Evolutionary conservation across 495 filamentous ascomycete species (phyloP), one percentile per base, ranked within the genome.

Genomic region (Tuber magnatum): DNA sequence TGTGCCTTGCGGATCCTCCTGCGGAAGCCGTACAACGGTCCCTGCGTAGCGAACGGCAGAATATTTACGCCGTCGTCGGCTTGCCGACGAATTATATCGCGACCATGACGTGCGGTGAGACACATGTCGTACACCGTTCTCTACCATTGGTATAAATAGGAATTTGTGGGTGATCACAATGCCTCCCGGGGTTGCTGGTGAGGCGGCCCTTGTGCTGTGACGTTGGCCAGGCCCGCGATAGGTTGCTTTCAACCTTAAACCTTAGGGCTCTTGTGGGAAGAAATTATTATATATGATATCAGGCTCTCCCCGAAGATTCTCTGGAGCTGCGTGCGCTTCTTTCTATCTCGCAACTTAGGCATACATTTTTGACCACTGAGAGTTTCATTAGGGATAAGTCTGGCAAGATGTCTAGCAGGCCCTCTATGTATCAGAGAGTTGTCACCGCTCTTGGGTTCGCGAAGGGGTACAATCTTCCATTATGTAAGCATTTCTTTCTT

Each of bases 391-490:
- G 28, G 28, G 10, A 65, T 65, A 35, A 16, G 10, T 65, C 28
- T 65, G 1, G 18, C 56, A 65, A 32, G 28, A 65, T 65, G 56
- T 8, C 56, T 7, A 65, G 14, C 56, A 28, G 3, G 28, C 56
- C 28, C 16, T 65, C 56, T 35, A 35, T 12, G 32, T 65, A 65
- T 18, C 28, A 35, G 14, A 65, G 56, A 65, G 56, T 20, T 1
- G 56, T 35, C 14, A 6, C 56, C 28, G 69, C 79, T 7, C 77
- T 86, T n/a, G 84, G 85, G n/a, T 86, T 86, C 74, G 76, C 77
- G 9, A 84, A 82, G 72, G 76, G 70, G 32, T 85, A 84, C 79
- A 85, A 85, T 72, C 84, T 86, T 74, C 81, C 78, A 73, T 72
- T 85, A 40, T 85, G 84, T 83, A 76, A 46, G 78, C 51, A 22